phyloP scores from a whole-genome alignment of 2,329 filamentous ascomycete species.

The Davidsoniella australis region DNA sequence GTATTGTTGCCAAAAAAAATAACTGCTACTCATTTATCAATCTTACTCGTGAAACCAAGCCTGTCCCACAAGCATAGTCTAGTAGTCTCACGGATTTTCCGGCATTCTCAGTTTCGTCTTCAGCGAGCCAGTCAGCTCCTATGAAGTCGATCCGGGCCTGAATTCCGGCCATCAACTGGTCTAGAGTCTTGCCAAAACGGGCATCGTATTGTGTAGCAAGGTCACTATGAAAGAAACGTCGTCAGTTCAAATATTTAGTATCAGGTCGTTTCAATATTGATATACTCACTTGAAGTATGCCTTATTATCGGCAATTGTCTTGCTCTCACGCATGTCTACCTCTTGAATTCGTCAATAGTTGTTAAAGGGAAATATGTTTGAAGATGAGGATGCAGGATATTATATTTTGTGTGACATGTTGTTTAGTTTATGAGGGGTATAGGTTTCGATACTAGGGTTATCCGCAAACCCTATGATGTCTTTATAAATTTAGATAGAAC shows the following conservation, averaged over 20 bases:
- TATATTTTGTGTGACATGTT: not conserved
- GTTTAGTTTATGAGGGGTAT: not conserved
- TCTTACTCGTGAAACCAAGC: constrained; percentile 44
- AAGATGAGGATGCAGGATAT: not conserved
- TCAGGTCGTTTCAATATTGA: not conserved
- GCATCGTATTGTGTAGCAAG: constrained; percentile 6
- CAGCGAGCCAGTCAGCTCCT: constrained; percentile 36
- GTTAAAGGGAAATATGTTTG: too few species aligned
- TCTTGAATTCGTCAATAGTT: too few species aligned
- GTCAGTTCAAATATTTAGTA: not conserved
- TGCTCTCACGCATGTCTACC: too few species aligned
- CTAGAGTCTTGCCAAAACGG: constrained; percentile 27
- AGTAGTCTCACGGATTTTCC: constrained; percentile 34
- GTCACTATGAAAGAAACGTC: not conserved
- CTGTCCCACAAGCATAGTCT: constrained; percentile 64
- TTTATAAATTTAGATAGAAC: too few species aligned
- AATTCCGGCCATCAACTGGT: constrained; percentile 37
- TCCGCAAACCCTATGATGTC: too few species aligned
- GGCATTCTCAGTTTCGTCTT: constrained; percentile 22
- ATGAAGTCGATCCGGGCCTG: constrained; percentile 40
- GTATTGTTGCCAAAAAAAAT: not conserved
- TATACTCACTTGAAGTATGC: constrained; percentile 8
- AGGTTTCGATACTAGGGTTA: not conserved
- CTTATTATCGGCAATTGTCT: not conserved
- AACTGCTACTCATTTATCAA: not conserved